Evolutionary conservation across 2,329 filamentous ascomycete species (phyloP), one percentile per base, ranked within the genome.

Genomic region (Septoria petroselini): DNA sequence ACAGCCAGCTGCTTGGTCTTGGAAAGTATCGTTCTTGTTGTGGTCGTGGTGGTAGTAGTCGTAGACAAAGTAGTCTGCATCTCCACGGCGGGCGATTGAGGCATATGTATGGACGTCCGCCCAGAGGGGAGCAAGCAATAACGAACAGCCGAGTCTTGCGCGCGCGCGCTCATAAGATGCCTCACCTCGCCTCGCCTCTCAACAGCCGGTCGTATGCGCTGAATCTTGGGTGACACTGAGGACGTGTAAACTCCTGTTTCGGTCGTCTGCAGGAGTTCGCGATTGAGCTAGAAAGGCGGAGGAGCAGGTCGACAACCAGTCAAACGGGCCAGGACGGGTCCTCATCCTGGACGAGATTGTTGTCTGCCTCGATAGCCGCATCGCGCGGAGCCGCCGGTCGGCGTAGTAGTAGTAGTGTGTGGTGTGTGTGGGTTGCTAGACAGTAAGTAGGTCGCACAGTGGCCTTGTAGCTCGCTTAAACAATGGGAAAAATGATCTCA

Each of bases 171-270:
- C n/a, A n/a, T n/a, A n/a, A n/a, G 45, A 49, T 41, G 35, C 38
- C n/a, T n/a, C n/a, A n/a, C n/a, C n/a, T n/a, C n/a, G n/a, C 3
- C 48, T 19, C 41, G 30, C 31, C 31, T 29, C 42, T 29, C 46
- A 33, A 48, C 47, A 54, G 54, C 50, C 57, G 57, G 46, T 23
- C 47, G 45, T 54, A 59, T 55, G 57, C 54, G 57, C 44, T 35
- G 43, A 45, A 14, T 31, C 15, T 19, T 53, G 48, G 52, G 53
- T 50, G 44, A 55, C 54, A 50, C 48, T 34, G 43, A 33, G 45
- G 48, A 46, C 41, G 50, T 53, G 47, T 52, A 46, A 33, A 35
- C 43, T 21, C 47, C 41, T 42, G n/a, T 51, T 59, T 52, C 21
- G 53, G 51, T 42, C 7, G 40, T 42, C 43, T 54, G 57, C 57